phyloP scores from a whole-genome alignment of 495 filamentous ascomycete genomes.

The Podospora australis region DNA sequence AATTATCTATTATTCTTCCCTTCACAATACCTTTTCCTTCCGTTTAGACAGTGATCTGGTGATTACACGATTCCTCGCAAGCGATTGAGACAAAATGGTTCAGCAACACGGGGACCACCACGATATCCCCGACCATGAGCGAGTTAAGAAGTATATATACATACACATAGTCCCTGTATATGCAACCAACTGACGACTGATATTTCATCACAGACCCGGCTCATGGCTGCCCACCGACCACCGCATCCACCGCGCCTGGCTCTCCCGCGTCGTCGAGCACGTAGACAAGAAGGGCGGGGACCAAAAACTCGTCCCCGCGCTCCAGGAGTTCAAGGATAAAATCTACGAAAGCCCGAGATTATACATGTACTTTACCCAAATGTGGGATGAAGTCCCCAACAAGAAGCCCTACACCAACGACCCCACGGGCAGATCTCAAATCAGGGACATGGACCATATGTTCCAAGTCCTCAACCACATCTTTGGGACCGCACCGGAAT shows the following conservation, averaged over 20 bases:
- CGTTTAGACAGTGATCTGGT: no score
- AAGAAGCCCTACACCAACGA: constrained; percentile 52
- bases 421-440: constrained; percentile 52
- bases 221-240: constrained; percentile 49
- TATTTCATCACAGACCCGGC: constrained; percentile 35
- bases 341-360: constrained; percentile 43
- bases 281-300: constrained; percentile 32
- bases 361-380: constrained; percentile 49
- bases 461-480: constrained; percentile 58
- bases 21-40: no score
- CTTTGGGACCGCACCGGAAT: constrained; percentile 55
- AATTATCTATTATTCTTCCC: no score
- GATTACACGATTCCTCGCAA: no score
- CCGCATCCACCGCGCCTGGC: constrained; percentile 45
- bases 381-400: constrained; percentile 63
- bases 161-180: no score
- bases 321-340: constrained; percentile 41
- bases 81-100: no score
- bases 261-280: constrained; percentile 37
- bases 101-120: constrained; percentile 39
- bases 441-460: constrained; percentile 60
- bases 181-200: no score
- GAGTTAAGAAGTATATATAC: constrained; percentile 27
- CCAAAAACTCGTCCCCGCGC: constrained; percentile 38
- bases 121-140: constrained; percentile 38